A percentile compares a stretch with the other conserved stretches of the same genome.
Conservation (phyloP, 768 basidiomycete species). For the Leccinum uliginosum region DNA sequence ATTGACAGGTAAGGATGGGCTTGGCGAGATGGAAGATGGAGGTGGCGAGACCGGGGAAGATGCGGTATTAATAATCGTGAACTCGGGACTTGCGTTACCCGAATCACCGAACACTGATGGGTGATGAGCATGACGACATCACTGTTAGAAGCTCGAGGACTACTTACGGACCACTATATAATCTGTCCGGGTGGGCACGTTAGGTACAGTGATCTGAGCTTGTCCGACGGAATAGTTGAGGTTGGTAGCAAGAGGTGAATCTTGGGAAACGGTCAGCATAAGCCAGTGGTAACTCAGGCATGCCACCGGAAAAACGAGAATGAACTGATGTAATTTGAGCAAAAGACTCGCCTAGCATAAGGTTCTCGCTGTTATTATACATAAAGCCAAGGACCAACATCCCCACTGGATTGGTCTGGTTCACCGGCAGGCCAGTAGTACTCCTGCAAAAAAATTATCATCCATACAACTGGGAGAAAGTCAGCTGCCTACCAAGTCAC, state of each 20-base stretch:
- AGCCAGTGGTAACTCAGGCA: background rate
- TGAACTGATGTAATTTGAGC: background rate
- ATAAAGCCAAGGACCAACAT: slow-evolving; percentile 26
- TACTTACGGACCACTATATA: slow-evolving; percentile 38
- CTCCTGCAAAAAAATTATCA: slow-evolving; percentile 22
- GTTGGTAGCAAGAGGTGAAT: slow-evolving; percentile 33
- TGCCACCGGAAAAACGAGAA: background rate
- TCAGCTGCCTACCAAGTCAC: slow-evolving; percentile 45
- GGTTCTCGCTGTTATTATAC: slow-evolving; percentile 28
- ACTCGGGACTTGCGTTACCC: slow-evolving; percentile 37
- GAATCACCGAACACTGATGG: slow-evolving; percentile 37
- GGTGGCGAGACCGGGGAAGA: slow-evolving; percentile 31
- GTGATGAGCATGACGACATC: background rate
- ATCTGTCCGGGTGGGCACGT: slow-evolving; percentile 27
- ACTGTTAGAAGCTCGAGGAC: no score
- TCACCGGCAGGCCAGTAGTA: slow-evolving; percentile 23
- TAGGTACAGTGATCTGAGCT: slow-evolving; percentile 32
- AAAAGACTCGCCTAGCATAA: slow-evolving; percentile 26
- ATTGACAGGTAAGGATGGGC: background rate
- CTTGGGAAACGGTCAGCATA: slow-evolving; percentile 16
- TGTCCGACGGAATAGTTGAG: slow-evolving; percentile 30
- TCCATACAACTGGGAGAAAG: slow-evolving; percentile 19
- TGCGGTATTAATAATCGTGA: slow-evolving; percentile 53
- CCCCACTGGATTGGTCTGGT: slow-evolving; percentile 28
- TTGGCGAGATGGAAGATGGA: slow-evolving; percentile 5